Evolutionary conservation across 2,329 filamentous ascomycete genomes (phyloP).

Genomic region (Mycosphaerelloides madeirae): DNA sequence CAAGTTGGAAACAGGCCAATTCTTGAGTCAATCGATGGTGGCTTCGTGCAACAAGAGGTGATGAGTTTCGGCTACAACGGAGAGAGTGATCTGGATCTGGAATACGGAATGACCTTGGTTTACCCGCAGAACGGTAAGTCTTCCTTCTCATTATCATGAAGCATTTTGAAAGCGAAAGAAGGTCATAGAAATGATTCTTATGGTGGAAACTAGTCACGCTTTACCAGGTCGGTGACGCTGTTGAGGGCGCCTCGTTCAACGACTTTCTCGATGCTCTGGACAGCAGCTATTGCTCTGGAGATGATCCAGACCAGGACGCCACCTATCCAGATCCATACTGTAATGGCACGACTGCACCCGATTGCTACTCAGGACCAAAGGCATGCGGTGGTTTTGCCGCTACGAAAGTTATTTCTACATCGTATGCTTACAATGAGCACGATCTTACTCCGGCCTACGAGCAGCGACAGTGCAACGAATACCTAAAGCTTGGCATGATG

Average conservation of each 20-base stretch:
- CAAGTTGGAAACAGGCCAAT: conserved; percentile 31
- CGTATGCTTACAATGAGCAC: conserved; percentile 44
- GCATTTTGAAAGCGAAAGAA: too few relatives aligned
- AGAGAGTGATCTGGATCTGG: conserved; percentile 5
- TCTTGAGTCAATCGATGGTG: conserved; percentile 30
- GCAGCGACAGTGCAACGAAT: conserved; percentile 52
- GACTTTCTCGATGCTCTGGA: conserved; percentile 45
- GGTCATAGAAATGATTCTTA: too few relatives aligned
- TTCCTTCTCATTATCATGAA: not conserved
- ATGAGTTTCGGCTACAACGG: conserved; percentile 25
- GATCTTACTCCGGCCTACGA: conserved; percentile 47
- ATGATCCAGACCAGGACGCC: conserved; percentile 36
- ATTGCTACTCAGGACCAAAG: conserved; percentile 37
- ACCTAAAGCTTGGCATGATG: conserved; percentile 53
- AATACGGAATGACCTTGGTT: conserved; percentile 36
- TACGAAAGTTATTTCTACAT: conserved; percentile 53
- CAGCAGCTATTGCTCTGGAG: conserved; percentile 31
- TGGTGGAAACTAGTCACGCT: too few relatives aligned
- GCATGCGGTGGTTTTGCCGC: conserved; percentile 44
- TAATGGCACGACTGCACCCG: not conserved
- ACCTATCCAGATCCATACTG: conserved; percentile 42
- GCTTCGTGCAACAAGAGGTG: conserved; percentile 36
- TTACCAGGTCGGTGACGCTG: conserved; percentile 36
- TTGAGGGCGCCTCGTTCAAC: conserved; percentile 29
- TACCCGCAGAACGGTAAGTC: conserved; percentile 43